Base-by-base conservation (phyloP, 768 basidiomycete species). In the Lentinula edodes region DNA sequence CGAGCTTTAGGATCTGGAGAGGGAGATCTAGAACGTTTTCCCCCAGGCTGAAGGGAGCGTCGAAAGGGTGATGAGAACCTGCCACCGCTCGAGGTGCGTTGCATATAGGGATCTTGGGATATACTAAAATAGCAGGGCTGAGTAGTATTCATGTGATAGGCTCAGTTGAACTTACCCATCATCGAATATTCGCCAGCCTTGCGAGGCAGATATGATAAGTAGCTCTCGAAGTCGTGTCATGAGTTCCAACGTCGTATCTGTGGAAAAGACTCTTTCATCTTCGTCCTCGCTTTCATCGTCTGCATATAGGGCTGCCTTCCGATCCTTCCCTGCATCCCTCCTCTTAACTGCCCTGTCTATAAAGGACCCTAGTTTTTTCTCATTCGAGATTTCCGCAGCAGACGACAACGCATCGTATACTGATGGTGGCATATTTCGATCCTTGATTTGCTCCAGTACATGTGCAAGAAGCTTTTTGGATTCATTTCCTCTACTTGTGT, bases 391-490 rank as follows among this genome's bases (percentile, higher is more conserved):
- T 28, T 70, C 64, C 18, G 65, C 65, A 15, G 66, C 53, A 10
- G 67, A 69, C 41, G 71, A 70, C 32, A 81, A 71, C 6, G 69
- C 66, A 42, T 83, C 81, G 60, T 82, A 80, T 38, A 84, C 72
- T 1, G 83, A 69, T 2, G 84, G 83, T 35, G 87, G 85, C 63
- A 77, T 76, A 4, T 73, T 74, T 60, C 91, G 79, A 54, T 73
- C 74, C 52, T 83, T 80, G n/a, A 93, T 77, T 65, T 87, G 84
- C 18, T 76, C 76, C 15, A 93, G 74, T 34, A 90, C 75, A 68
- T 88, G 84, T 0, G 82, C 79, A 3, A 92, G 75, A 23, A 91
- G 76, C 69, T 91, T 91, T 53, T 84, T 81, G 8, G 86, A 83
- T 70, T 90, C 90, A 58, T 82, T 80, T 38, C 76, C 76, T 34